Evolutionary conservation across 2,329 filamentous ascomycete species (phyloP).

Genomic region (Apiospora koreana): DNA sequence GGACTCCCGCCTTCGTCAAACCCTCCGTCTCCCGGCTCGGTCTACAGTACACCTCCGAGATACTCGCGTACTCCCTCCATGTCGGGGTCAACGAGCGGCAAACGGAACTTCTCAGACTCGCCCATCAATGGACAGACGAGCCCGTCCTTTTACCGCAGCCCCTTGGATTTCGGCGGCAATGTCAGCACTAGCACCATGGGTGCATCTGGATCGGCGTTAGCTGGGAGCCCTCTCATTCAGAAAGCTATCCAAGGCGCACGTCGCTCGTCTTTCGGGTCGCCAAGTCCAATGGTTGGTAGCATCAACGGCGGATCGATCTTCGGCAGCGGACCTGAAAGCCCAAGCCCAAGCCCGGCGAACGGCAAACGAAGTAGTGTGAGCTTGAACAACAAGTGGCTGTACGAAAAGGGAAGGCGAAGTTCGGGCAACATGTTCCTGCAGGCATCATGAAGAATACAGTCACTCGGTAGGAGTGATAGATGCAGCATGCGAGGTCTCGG

Average conservation of each 20-base stretch:
- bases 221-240: slow-evolving; percentile 61
- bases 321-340: slow-evolving; percentile 62
- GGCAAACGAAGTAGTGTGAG: slow-evolving; percentile 73
- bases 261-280: slow-evolving; percentile 61
- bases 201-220: slow-evolving; percentile 42
- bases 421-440: slow-evolving; percentile 44
- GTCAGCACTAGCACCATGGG: slow-evolving; percentile 21
- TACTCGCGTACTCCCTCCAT: slow-evolving; percentile 76
- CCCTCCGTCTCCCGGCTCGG: slow-evolving; percentile 66
- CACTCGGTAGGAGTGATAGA: neutral
- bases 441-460: slow-evolving; percentile 15
- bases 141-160: slow-evolving; percentile 36
- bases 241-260: slow-evolving; percentile 62
- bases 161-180: slow-evolving; percentile 34
- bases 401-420: slow-evolving; percentile 73
- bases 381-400: slow-evolving; percentile 92
- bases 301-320: slow-evolving; percentile 51
- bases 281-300: slow-evolving; percentile 54
- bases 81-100: slow-evolving; percentile 62
- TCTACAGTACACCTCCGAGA: slow-evolving; percentile 82
- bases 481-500: neutral
- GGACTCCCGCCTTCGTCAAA: slow-evolving; percentile 70
- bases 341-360: slow-evolving; percentile 63
- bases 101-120: slow-evolving; percentile 58
- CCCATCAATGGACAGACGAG: slow-evolving; percentile 52